These are phyloP conservation scores for Pseudopediastrum boryanum DNA, from an alignment of 139 green algal species.

Conservation along the genomic window DNA sequence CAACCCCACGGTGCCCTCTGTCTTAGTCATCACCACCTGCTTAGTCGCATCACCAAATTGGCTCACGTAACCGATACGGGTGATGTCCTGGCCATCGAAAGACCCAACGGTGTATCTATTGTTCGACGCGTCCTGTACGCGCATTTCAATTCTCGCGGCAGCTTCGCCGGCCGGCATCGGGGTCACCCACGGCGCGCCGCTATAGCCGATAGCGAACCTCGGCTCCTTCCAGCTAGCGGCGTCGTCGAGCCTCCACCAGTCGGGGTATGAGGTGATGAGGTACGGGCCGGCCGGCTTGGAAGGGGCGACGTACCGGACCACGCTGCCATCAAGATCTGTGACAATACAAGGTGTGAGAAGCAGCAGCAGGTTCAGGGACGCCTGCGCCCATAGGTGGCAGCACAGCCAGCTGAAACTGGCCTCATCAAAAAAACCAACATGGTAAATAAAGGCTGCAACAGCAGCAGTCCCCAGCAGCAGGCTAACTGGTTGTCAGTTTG, in stretches of 20 bases:
- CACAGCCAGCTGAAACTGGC: too few species aligned
- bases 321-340: constrained; percentile 28
- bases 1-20: constrained; percentile 24
- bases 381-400: too few species aligned
- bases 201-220: neutral
- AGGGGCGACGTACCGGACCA: neutral
- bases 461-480: too few species aligned
- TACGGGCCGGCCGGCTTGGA: constrained; percentile 2
- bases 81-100: constrained; percentile 11
- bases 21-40: constrained; percentile 12
- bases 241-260: constrained; percentile 27
- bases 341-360: too few species aligned
- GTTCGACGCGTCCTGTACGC: neutral
- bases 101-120: neutral
- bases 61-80: constrained; percentile 22
- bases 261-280: constrained; percentile 12
- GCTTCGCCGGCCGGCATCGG: constrained; percentile 22
- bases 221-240: constrained; percentile 16
- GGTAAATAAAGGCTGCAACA: too few species aligned
- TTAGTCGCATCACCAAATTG: constrained; percentile 16
- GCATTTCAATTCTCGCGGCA: constrained; percentile 17
- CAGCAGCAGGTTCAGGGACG: too few species aligned
- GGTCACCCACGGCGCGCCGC: constrained; percentile 3
- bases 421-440: too few species aligned
- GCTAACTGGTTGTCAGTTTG: too few species aligned